Base-by-base conservation (phyloP, 2,329 filamentous ascomycete species). In the Penicillium sp. region DNA sequence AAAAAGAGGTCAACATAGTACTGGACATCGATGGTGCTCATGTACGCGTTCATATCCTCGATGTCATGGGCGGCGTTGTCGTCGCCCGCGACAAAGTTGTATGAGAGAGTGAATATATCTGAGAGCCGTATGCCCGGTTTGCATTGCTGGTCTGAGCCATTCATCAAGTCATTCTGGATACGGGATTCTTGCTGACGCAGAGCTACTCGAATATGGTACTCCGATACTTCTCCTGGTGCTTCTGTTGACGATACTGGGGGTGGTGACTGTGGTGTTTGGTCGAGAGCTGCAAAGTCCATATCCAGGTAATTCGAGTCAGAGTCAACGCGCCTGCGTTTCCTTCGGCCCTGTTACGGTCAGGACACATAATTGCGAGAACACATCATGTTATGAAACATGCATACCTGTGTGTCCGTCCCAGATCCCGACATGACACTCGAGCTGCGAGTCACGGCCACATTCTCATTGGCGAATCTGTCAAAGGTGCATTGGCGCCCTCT, bases 1-100 rank as follows among this genome's bases (percentile, higher is more conserved):
- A 70, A 69, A 52, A 67, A 71, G 11, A 64, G 50, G 35, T 45
- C n/a, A 4, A 69, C 47, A 30, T 56, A 68, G 30, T 60, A 52
- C 45, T 58, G 35, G 5, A 47, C 46, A 40, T 62, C 52, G 26
- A 60, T 40, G 5, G 53, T 23, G 28, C 28, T 33, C 30, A 50
- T 53, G n/a, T 35, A 43, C 3, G 42, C 8, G 6, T 21, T 26
- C 55, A 49, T 43, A n/a, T 53, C 45, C 2, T 43, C 48, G 11
- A n/a, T 12, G 5, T 53, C 46, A 7, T 54, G 14, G 12, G 18
- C 21, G 18, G 21, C 26, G 24, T 40, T 11, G 7, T 38, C 8
- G n/a, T 51, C 33, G 24, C 18, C 8, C 1, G 24, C 56, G 14
- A 48, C 26, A 18, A 49, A 49, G 5, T 35, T n/a, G 26, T 43